Evolutionary conservation across 75 land plant species (phyloP).

Genomic region (Larix kaempferi): DNA sequence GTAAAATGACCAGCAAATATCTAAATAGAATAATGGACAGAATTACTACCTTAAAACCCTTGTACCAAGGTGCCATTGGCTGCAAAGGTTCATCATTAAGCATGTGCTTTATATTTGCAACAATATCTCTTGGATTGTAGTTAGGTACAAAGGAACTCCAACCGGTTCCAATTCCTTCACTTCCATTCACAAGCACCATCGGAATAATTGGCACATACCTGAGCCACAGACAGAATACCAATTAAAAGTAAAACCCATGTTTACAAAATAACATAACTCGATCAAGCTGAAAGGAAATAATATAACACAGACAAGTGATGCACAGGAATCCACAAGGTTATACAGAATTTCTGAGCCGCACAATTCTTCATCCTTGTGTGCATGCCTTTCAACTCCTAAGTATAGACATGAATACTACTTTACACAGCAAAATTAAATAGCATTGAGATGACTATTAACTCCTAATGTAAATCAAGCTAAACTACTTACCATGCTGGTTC

Average conservation of each 20-base stretch:
- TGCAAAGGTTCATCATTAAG: conserved; percentile 69
- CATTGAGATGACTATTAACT: background rate
- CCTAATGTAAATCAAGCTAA: background rate
- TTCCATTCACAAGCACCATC: conserved; percentile 92
- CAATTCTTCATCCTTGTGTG: background rate
- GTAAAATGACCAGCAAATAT: background rate
- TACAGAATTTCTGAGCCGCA: background rate
- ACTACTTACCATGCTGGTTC: conserved; percentile 81
- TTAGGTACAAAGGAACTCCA: conserved; percentile 98
- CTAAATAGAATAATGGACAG: background rate
- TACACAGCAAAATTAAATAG: background rate
- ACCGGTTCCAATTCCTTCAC: conserved; percentile 99
- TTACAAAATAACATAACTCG: background rate
- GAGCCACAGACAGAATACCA: conserved; percentile 1
- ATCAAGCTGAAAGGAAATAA: background rate
- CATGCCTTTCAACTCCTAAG: background rate
- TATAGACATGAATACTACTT: background rate
- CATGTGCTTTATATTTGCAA: conserved; percentile 70
- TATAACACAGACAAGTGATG: background rate
- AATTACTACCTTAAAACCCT: conserved; percentile 68
- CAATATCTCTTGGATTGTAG: conserved; percentile 90
- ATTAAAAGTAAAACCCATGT: background rate
- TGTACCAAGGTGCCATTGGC: conserved; percentile 99
- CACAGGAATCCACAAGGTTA: background rate
- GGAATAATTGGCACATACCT: conserved; percentile 95